phyloP scores from a whole-genome alignment of 306 rosid species.

The Abrus precatorius region DNA sequence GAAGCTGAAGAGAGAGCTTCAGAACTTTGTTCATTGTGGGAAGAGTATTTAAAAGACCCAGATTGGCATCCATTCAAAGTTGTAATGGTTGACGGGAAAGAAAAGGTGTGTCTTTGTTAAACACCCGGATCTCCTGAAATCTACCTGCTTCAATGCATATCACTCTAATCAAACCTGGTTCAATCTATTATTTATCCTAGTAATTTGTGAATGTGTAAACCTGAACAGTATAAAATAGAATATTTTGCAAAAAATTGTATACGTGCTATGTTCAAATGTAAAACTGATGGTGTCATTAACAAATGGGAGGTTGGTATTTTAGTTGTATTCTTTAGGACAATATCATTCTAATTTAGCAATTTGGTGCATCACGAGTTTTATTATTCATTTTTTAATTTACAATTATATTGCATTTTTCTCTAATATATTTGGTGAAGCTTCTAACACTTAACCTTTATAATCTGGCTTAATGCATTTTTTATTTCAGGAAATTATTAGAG shows the following conservation, averaged over 20 bases:
- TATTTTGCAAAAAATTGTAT: not conserved
- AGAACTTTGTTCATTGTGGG: slow-evolving; percentile 92
- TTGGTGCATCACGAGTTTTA: slow-evolving; percentile 7
- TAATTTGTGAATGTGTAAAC: slow-evolving; percentile 9
- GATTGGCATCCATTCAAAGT: slow-evolving; percentile 95
- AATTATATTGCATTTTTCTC: slow-evolving; percentile 11
- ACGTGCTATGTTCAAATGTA: not conserved
- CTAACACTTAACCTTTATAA: slow-evolving; percentile 3
- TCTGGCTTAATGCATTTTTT: slow-evolving; percentile 37
- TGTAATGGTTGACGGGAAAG: slow-evolving; percentile 55
- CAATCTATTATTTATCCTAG: slow-evolving; percentile 32
- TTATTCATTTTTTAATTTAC: slow-evolving; percentile 22
- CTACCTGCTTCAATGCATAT: slow-evolving; percentile 27
- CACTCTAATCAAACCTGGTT: slow-evolving; percentile 27
- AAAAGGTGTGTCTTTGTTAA: slow-evolving; percentile 56
- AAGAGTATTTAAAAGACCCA: slow-evolving; percentile 89
- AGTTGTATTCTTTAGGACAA: slow-evolving; percentile 1
- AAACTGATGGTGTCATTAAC: slow-evolving; percentile 14
- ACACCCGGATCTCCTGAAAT: slow-evolving; percentile 26
- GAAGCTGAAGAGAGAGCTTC: slow-evolving; percentile 86
- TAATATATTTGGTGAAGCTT: slow-evolving; percentile 22
- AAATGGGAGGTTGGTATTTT: not conserved
- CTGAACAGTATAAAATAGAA: slow-evolving; percentile 6
- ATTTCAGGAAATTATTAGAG: slow-evolving; percentile 67
- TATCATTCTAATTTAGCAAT: slow-evolving; percentile 7